Evolutionary conservation across 352 stramenopile genomes (phyloP).

Genomic region (Phytophthora colocasiae): DNA sequence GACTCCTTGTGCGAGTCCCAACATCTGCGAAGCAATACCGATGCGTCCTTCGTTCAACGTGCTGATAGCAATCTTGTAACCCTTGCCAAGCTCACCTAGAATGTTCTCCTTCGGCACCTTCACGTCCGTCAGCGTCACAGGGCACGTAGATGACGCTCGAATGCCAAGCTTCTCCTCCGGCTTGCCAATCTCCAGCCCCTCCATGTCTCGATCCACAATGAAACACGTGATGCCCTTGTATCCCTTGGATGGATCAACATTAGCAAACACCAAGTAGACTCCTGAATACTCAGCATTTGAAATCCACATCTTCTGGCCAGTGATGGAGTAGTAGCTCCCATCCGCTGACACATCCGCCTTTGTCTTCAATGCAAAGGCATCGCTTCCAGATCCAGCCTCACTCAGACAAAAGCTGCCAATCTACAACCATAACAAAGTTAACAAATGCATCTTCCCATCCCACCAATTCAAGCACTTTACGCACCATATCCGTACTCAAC

Average conservation of each 20-base stretch:
- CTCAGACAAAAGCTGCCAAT: conserved; percentile 97
- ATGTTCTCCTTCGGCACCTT: conserved; percentile 94
- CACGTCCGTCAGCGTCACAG: conserved; percentile 95
- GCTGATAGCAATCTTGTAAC: conserved; percentile 98
- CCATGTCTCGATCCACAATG: conserved; percentile 94
- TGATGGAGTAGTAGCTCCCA: conserved; percentile 95
- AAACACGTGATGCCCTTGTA: conserved; percentile 99
- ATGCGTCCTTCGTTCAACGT: conserved; percentile 97
- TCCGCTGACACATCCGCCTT: conserved; percentile 87
- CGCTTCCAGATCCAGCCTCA: conserved; percentile 94
- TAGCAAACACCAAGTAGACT: conserved; percentile 97
- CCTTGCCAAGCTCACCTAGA: conserved; percentile 93
- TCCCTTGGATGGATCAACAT: conserved; percentile 90
- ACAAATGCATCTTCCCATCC: not conserved
- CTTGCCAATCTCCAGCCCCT: conserved; percentile 94
- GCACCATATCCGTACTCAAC: conserved; percentile 81
- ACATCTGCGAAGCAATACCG: conserved; percentile 97
- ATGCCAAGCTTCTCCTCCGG: conserved; percentile 98
- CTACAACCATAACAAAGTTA: conserved; percentile 36
- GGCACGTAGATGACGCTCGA: conserved; percentile 95
- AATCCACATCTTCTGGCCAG: conserved; percentile 98
- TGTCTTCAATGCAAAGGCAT: conserved; percentile 97
- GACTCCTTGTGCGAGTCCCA: conserved; percentile 96
- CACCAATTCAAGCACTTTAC: not conserved
- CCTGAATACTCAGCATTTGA: conserved; percentile 96